Evolutionary conservation across 2,329 filamentous ascomycete genomes (phyloP).

Genomic region (Ophiostoma sp.): DNA sequence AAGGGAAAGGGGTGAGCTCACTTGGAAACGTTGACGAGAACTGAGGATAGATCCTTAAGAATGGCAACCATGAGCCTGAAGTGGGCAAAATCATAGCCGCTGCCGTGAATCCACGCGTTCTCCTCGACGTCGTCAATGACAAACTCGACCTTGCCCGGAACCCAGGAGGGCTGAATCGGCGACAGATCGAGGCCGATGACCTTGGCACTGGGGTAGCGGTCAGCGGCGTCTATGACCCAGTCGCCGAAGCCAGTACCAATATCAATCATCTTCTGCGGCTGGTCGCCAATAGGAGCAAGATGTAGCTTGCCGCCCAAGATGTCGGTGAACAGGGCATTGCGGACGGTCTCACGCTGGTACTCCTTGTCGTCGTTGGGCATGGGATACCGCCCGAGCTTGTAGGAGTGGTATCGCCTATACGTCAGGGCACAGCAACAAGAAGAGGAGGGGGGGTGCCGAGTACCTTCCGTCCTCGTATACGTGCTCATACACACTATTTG

Average conservation of each 20-base stretch:
- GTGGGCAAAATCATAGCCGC: constrained; percentile 54
- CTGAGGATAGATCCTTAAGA: constrained; percentile 43
- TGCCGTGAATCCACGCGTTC: constrained; percentile 44
- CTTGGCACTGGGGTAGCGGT: constrained; percentile 34
- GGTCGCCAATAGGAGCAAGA: constrained; percentile 40
- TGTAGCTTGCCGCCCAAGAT: constrained; percentile 45
- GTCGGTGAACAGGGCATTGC: constrained; percentile 48
- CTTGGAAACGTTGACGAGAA: constrained; percentile 31
- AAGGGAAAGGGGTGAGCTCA: neutral
- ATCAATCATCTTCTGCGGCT: constrained; percentile 28
- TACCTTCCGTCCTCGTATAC: constrained; percentile 36
- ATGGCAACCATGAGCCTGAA: constrained; percentile 51
- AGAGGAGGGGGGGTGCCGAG: neutral
- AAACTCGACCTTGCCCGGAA: constrained; percentile 36
- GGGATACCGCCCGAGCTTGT: constrained; percentile 29
- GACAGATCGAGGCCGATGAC: constrained; percentile 43
- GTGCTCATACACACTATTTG: constrained; percentile 37
- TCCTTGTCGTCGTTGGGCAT: constrained; percentile 41
- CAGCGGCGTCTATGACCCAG: constrained; percentile 29
- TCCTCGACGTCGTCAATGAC: constrained; percentile 40
- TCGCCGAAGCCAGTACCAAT: constrained; percentile 31
- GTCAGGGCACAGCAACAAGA: neutral
- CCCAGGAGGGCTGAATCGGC: constrained; percentile 41
- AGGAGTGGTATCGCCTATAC: constrained; percentile 30
- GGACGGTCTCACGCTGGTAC: constrained; percentile 43